Evolutionary conservation across 129 eudicot species (phyloP), one percentile per base, ranked within the genome.

Genomic region (Heracleum sosnowskyi): DNA sequence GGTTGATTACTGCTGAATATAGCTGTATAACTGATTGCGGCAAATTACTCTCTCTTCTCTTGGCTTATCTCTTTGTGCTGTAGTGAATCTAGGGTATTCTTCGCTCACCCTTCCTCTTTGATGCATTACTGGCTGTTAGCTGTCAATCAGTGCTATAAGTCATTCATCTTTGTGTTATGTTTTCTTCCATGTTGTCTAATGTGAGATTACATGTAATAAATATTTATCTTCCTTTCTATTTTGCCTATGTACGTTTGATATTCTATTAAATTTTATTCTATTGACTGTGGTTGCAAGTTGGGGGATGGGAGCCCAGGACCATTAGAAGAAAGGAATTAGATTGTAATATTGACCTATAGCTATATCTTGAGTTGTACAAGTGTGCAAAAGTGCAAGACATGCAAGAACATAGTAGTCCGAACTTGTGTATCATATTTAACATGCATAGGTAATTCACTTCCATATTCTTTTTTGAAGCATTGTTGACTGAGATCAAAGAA

Each of bases 401-500:
- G 47, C 29, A 37, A 70, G 46, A 36, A 36, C 47, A 70, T 35
- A 70, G 46, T 70, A 40, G 33, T 66, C 47, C 7, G 2, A 37
- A 37, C 13, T 70, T 37, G 26, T 22, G 39, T 37, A 18, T 35
- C 29, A 70, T 70, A 20, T 70, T 20, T 11, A 36, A 35, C 46
- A 69, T 35, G 47, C 45, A 37, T 72, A 72, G 45, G 11, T n/a
- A 11, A 72, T n/a, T 40, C 46, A 26, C 39, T 28, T 12, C 9
- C 26, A 3, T 47, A 33, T 60, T 77, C 39, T 64, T 78, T 11
- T 42, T 66, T 85, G 79, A 90, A 95, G 99, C 92, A 26, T 85
- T 95, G 55, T 77, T 95, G 41, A 90, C 91, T 40, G 97, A 95
- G 75, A 90, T 92, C 75, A 92, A 88, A 81, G 93, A 95, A 75